Evolutionary conservation across 2,329 filamentous ascomycete species (phyloP), one percentile per base, ranked within the genome.

Genomic region (Aspergillus flavus): DNA sequence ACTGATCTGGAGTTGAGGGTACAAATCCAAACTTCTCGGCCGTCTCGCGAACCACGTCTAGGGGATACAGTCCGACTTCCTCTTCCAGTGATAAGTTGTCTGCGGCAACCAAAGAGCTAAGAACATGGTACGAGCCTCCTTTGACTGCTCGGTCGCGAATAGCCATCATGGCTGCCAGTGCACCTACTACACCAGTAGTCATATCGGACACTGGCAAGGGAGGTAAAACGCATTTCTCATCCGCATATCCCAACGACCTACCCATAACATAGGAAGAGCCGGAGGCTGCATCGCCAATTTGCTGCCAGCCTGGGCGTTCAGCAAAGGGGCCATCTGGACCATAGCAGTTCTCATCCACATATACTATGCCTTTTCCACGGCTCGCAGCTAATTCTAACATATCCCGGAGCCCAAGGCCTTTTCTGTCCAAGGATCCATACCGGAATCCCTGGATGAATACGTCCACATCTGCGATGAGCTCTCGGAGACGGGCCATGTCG

Each of bases 371-470:
- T 32, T 76, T 77, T 16, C 76, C 77, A 21, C 82, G 74, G 26
- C 73, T 71, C 4, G 69, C 76, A 19, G 75, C 82, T 67, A 81
- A 72, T 54, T 72, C 75, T 9, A 80, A 71, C 34, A 83, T 67
- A n/a, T 75, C 76, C 11, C 81, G 69, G 3, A 80, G 72, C 0
- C 81, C 69, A 6, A 73, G 66, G 1, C 71, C 70, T 58, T 68
- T 72, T 10, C 68, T 57, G 1, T 63, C 66, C 55, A 87, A 74
- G 11, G 78, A 75, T 7, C 78, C 79, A 10, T 79, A 77, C 10
- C 84, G 77, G 75, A 83, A 87, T 30, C 85, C 84, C 63, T 86
- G 82, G 26, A 87, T 71, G 62, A 86, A 82, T 41, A 86, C 80
- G 67, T 87, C 85, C 2, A 81, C 83, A 2, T 83, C 81, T 6